Percentiles rank a stretch among this genome's conserved stretches.
Evolutionary conservation across 1,139 yeast species (phyloP).

Genomic region (Saccharomyces hybrid): DNA sequence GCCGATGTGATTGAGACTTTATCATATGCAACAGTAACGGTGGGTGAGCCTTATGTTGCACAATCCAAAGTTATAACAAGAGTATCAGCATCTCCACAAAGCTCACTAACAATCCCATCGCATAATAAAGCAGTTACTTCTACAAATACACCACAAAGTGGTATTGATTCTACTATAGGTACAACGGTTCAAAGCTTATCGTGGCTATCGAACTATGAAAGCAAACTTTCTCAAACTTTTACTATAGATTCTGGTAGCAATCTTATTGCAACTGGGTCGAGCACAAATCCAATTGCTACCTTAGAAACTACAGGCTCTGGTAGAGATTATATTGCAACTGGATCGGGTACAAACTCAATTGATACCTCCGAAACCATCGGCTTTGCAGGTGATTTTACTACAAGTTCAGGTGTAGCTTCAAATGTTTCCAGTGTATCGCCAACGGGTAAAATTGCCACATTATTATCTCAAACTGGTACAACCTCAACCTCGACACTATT

Average conservation of each 20-base stretch:
- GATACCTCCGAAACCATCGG: not conserved
- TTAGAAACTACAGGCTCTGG: not conserved
- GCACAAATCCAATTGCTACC: too few species aligned
- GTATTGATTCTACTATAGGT: not conserved
- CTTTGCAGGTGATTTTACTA: not conserved
- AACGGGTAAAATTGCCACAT: conserved; percentile 8
- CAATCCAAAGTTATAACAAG: not conserved
- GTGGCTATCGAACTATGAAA: not conserved
- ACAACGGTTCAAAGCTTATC: not conserved
- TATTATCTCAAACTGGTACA: conserved; percentile 14
- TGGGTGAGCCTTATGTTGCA: not conserved
- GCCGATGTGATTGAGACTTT: not conserved
- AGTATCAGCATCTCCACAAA: not conserved
- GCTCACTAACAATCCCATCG: not conserved
- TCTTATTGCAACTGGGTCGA: not conserved
- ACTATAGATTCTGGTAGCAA: not conserved
- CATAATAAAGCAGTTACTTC: not conserved
- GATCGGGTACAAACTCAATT: not conserved
- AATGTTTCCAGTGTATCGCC: not conserved
- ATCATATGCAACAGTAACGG: not conserved
- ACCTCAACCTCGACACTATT: conserved; percentile 23
- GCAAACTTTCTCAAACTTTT: not conserved
- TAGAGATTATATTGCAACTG: not conserved
- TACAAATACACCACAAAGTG: not conserved
- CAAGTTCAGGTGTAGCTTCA: not conserved